phyloP scores from a whole-genome alignment of 495 filamentous ascomycete genomes.

The Xylaria venustula region DNA sequence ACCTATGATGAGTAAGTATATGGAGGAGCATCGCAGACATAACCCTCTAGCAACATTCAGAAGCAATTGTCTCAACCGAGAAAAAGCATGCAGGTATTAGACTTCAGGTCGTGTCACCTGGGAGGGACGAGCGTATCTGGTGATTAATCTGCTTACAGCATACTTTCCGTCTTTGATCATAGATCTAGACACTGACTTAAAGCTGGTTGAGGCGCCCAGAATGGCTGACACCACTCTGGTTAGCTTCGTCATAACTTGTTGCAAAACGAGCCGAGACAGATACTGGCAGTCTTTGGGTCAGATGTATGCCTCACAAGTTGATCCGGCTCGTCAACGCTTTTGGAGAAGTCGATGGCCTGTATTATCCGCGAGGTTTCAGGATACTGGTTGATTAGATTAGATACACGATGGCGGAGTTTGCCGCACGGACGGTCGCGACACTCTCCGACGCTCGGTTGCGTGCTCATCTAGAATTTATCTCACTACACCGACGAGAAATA shows the following conservation, averaged over 20 bases:
- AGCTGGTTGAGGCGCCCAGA: neutral
- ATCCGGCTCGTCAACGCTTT: neutral
- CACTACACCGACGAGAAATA: neutral
- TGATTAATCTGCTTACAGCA: no score
- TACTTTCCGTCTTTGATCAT: no score
- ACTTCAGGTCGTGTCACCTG: no score
- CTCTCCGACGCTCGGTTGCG: neutral
- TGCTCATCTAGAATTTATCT: neutral
- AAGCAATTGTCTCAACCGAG: neutral
- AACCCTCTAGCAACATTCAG: neutral
- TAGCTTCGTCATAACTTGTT: neutral
- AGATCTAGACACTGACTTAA: no score
- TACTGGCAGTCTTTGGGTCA: neutral
- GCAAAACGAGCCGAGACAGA: neutral
- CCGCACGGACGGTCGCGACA: no score
- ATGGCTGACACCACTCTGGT: neutral
- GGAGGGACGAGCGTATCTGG: no score
- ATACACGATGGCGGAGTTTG: no score
- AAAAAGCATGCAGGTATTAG: no score
- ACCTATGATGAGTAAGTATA: no score
- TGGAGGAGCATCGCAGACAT: no score
- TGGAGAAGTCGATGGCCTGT: neutral
- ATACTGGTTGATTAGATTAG: neutral
- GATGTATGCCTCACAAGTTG: neutral
- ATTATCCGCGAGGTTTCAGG: neutral